phyloP scores from a whole-genome alignment of 2,329 filamentous ascomycete genomes.

The Colletotrichum sp. region DNA sequence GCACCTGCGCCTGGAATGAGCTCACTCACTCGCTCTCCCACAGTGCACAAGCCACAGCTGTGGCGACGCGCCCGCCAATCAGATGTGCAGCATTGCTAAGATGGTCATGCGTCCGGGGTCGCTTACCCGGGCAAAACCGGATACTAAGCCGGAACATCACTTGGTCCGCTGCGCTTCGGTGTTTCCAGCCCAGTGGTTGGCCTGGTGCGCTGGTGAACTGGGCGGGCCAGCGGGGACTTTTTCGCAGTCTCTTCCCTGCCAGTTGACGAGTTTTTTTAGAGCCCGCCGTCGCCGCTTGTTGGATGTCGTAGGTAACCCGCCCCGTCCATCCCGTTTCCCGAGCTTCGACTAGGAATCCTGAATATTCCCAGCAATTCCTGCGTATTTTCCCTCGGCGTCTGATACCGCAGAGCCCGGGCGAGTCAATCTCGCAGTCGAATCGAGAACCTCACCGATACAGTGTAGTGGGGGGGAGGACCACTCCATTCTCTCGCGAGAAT shows the following conservation, averaged over 20 bases:
- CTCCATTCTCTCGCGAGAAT: background rate
- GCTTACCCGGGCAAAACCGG: conserved; percentile 22
- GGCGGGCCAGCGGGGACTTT: background rate
- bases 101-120: conserved; percentile 6
- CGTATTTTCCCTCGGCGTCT: background rate
- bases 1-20: conserved; percentile 28
- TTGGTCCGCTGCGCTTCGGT: conserved; percentile 17
- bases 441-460: background rate
- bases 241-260: background rate
- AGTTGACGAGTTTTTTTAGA: background rate
- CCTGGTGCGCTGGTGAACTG: background rate
- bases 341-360: background rate
- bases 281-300: background rate
- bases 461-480: background rate
- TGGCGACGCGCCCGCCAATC: conserved; percentile 42
- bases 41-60: conserved; percentile 35
- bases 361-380: background rate
- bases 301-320: background rate
- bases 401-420: conserved; percentile 2
- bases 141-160: conserved; percentile 12
- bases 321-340: background rate
- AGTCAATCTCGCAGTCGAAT: background rate
- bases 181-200: background rate
- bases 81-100: conserved; percentile 23
- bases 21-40: conserved; percentile 24